Base-by-base conservation (phyloP, 176 grass and related monocot genomes). In the Saccharum officinarum region DNA sequence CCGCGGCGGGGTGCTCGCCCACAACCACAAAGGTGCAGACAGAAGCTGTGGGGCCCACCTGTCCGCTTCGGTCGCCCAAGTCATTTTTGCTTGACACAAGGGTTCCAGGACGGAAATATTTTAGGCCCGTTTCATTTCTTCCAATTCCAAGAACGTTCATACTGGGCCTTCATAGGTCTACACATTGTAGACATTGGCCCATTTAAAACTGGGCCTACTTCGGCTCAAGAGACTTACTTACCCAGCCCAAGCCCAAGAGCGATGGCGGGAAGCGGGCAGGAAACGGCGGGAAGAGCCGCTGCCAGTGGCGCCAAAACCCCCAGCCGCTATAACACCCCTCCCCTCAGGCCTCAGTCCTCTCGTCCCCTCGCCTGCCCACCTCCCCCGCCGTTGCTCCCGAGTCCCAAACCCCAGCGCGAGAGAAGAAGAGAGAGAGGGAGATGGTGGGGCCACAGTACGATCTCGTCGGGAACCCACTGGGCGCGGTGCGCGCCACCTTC, bases 361-460 rank as follows among this genome's bases (percentile, higher is more conserved):
- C 36, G 60, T 17, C 71, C 11, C 26, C 13, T 11, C 60, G 8
- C 67, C 61, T 83, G 54, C 18, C 76, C 47, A 39, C 26, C 15
- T 67, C 59, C 67, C 14, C 11, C 71, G 33, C 83, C 40, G 37
- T 86, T 89, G 42, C 57, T 73, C 46, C 15, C 75, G n/a, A 73
- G 5, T 74, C 39, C 55, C 16, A 55, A n/a, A 2, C n/a, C 25
- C 57, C 22, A 45, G 15, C 41, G 34, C 72, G 63, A 72, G 76
- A 82, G 60, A 78, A 55, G 63, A 54, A 63, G 23, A 23, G 37
- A 71, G 74, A 4, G 54, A 60, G 9, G 3, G 69, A 23, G 60
- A 98, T 98, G 93, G 97, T 88, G 15, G 96, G 96, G 10, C 86
- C 85, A 26, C 84, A 91, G 75, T 96, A 94, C 78, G 97, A 98